Evolutionary conservation across 1,139 yeast genomes (phyloP), one percentile per base, ranked within the genome.

Genomic region (Magnusiomyces fungicola): DNA sequence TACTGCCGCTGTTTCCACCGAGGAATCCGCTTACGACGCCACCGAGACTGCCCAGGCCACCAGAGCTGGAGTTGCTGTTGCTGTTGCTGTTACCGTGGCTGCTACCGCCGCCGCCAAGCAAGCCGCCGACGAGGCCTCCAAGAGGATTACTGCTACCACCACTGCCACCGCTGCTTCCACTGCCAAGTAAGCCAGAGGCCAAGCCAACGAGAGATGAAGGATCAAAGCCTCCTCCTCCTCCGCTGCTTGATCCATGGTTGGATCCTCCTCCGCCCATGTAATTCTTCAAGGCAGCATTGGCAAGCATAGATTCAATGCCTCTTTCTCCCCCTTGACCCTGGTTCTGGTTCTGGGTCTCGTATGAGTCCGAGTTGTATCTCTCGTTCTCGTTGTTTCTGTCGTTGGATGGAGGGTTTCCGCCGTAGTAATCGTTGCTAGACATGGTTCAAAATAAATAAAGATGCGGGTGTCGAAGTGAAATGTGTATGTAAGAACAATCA

Each of bases 361-460:
- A 21, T 38, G 29, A 38, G 42, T 23, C 6, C 29, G 21, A 33
- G 19, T 24, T 25, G 32, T 37, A 36, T 34, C 22, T 34, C 27
- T 34, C 36, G 34, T 29, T 21, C 24, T 37, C 38, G 39, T 38
- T 27, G 38, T 29, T 45, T 19, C n/a, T 16, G 45, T 27, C 14
- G 23, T 16, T 25, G 19, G 34, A 5, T 14, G 29, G 42, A 23
- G 27, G 30, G 21, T 22, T 23, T 36, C 43, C 34, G 37, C 44
- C 34, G 33, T 23, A 21, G 38, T 34, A 37, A 24, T 40, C 43
- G 39, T 18, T 37, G 36, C 30, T 46, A 27, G 38, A 41, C 48
- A 46, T 30, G n/a, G n/a, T n/a, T n/a, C n/a, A n/a, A n/a, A n/a
- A n/a, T n/a, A n/a, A n/a, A n/a, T n/a, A n/a, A n/a, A n/a, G n/a